A percentile compares a stretch with the other conserved stretches of the same genome.
These are phyloP conservation scores for Myriosclerotinia scirpicola DNA, from an alignment of 2,329 filamentous ascomycete species.

Conservation along the genomic window DNA sequence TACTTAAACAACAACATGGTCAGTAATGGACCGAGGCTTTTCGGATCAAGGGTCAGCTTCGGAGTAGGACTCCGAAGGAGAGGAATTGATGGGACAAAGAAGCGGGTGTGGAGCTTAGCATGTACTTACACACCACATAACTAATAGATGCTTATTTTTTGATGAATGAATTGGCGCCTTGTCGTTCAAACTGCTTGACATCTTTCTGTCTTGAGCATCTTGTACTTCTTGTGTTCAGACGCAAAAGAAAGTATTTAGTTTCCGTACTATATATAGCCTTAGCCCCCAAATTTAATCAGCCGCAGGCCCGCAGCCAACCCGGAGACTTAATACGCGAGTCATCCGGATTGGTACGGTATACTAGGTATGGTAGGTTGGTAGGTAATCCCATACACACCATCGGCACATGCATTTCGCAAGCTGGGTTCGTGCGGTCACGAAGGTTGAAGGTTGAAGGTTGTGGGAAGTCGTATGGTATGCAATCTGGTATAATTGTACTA, in stretches of 20 bases:
- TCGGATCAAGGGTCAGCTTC: not conserved
- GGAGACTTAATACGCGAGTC: not conserved
- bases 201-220: not conserved
- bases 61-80: constrained; percentile 8
- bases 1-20: not conserved
- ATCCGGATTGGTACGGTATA: not conserved
- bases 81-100: constrained; percentile 2
- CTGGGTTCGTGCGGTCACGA: not conserved
- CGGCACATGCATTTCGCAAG: not conserved
- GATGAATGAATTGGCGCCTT: not conserved
- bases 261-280: not conserved
- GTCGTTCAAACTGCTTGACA: not conserved
- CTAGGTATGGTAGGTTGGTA: not conserved
- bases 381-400: not conserved
- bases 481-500: not conserved
- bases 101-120: constrained; percentile 2
- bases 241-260: not conserved
- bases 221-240: not conserved
- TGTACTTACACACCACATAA: constrained; percentile 21
- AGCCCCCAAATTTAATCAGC: not conserved
- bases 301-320: not conserved
- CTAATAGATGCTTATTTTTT: constrained; percentile 21
- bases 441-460: not conserved
- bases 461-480: not conserved
- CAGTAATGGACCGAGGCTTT: not conserved